Conservation (phyloP, 352 stramenopile species). For the Phytophthora fragariaefolia region DNA sequence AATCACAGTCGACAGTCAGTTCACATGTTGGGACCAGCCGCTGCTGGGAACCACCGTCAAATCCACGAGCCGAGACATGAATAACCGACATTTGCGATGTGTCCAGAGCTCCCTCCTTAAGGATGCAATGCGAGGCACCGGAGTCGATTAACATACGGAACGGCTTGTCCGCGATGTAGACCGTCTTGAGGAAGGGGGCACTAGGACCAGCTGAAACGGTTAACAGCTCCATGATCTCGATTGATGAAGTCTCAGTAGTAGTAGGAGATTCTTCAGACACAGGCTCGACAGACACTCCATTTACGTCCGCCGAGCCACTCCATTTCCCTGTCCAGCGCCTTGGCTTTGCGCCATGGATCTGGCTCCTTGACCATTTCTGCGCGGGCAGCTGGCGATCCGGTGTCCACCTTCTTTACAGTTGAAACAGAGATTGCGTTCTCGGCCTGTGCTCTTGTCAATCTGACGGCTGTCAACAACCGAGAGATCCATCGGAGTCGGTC, state of each 20-base stretch:
- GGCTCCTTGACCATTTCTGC: too few species aligned
- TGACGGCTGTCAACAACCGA: too few species aligned
- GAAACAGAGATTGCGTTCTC: too few species aligned
- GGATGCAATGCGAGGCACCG: conserved; percentile 3
- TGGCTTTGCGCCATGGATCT: too few species aligned
- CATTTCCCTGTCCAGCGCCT: too few species aligned
- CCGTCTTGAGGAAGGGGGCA: not conserved
- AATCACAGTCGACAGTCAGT: conserved; percentile 1
- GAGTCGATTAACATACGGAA: conserved; percentile 8
- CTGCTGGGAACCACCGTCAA: conserved; percentile 1
- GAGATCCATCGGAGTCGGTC: too few species aligned
- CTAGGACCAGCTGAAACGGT: not conserved
- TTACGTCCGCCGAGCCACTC: too few species aligned
- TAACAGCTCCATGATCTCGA: conserved; percentile 14
- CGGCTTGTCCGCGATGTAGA: too few species aligned
- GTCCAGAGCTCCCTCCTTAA: not conserved
- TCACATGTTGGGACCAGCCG: not conserved
- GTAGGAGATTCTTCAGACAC: conserved; percentile 2
- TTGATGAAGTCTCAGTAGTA: conserved; percentile 1
- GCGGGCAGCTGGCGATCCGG: too few species aligned
- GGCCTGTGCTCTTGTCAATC: too few species aligned
- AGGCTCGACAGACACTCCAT: too few species aligned
- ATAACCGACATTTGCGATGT: conserved; percentile 1
- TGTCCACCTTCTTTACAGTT: too few species aligned
- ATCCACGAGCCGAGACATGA: conserved; percentile 4